Conservation (phyloP, 352 stramenopile genomes). For the Phytopythium chamaehyphon region DNA sequence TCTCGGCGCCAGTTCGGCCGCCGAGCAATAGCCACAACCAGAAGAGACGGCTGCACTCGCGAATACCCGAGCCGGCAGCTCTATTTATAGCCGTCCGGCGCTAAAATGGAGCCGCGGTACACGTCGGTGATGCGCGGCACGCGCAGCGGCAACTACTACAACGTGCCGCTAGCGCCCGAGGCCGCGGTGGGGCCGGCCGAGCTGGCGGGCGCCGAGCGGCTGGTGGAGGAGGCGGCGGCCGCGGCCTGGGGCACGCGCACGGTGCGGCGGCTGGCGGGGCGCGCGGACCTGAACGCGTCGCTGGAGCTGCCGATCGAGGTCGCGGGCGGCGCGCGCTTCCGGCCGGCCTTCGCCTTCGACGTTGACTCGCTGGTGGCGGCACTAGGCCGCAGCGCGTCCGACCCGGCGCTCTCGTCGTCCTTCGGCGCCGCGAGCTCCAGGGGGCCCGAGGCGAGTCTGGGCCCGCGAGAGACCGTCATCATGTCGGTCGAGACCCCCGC, state of each 20-base stretch:
- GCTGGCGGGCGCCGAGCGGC: slow-evolving; percentile 9
- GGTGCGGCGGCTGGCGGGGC: slow-evolving; percentile 33
- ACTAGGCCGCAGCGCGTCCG: slow-evolving; percentile 21
- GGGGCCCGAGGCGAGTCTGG: slow-evolving; percentile 8
- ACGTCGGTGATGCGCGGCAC: slow-evolving; percentile 54
- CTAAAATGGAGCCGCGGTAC: slow-evolving; percentile 30
- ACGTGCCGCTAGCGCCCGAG: slow-evolving; percentile 34
- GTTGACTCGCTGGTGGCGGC: slow-evolving; percentile 49
- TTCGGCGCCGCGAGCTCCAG: slow-evolving; percentile 26
- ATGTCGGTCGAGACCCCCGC: slow-evolving; percentile 10
- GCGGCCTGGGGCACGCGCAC: slow-evolving; percentile 34
- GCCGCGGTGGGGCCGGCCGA: slow-evolving; percentile 10
- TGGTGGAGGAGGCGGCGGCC: slow-evolving; percentile 18
- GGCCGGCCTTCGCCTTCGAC: slow-evolving; percentile 51
- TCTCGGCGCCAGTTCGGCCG: no score
- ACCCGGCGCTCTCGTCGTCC: slow-evolving; percentile 25
- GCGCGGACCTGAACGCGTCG: slow-evolving; percentile 38
- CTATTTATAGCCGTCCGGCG: slow-evolving; percentile 1
- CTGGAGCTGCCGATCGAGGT: slow-evolving; percentile 16
- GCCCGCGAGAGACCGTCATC: slow-evolving; percentile 6
- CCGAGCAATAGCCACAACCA: no score
- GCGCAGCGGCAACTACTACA: slow-evolving; percentile 60
- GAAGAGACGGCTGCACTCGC: no score
- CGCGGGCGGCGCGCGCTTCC: slow-evolving; percentile 20
- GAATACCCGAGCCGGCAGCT: no score